Evolutionary conservation across 306 rosid species (phyloP).

Genomic region (Cicer chorassanicum): DNA sequence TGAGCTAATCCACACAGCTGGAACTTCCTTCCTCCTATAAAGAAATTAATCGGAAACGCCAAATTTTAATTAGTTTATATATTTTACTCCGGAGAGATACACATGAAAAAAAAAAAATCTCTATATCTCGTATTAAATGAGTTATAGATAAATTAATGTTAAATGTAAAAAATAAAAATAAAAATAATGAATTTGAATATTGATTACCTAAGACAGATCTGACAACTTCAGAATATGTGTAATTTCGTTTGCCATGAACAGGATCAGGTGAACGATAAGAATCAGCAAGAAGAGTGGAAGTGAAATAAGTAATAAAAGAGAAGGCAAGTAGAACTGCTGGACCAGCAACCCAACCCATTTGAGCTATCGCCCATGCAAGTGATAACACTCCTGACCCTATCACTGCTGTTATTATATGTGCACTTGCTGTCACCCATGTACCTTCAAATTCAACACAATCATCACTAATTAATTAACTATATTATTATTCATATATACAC

Average conservation of each 20-base stretch:
- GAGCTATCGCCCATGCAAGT: conserved; percentile 92
- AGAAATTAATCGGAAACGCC: neutral
- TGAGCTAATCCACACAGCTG: conserved; percentile 94
- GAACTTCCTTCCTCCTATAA: conserved; percentile 74
- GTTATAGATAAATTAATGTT: no score
- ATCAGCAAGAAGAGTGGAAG: conserved; percentile 90
- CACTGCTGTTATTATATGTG: conserved; percentile 95
- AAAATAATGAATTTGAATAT: neutral
- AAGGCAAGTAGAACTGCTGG: conserved; percentile 82
- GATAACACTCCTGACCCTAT: conserved; percentile 97
- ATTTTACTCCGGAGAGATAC: no score
- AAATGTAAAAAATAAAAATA: no score
- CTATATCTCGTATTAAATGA: neutral
- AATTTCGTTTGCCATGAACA: conserved; percentile 80
- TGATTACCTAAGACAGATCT: conserved; percentile 53
- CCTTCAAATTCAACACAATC: conserved; percentile 48
- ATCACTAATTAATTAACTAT: no score
- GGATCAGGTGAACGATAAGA: conserved; percentile 87
- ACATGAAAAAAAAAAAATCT: no score
- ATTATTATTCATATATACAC: no score
- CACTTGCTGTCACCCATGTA: conserved; percentile 96
- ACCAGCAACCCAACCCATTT: conserved; percentile 92
- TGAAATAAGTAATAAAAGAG: conserved; percentile 88
- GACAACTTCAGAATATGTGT: conserved; percentile 92
- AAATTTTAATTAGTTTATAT: neutral